Evolutionary conservation across 768 basidiomycete species (phyloP), one percentile per base, ranked within the genome.

Genomic region (Tephrocybe rancida): DNA sequence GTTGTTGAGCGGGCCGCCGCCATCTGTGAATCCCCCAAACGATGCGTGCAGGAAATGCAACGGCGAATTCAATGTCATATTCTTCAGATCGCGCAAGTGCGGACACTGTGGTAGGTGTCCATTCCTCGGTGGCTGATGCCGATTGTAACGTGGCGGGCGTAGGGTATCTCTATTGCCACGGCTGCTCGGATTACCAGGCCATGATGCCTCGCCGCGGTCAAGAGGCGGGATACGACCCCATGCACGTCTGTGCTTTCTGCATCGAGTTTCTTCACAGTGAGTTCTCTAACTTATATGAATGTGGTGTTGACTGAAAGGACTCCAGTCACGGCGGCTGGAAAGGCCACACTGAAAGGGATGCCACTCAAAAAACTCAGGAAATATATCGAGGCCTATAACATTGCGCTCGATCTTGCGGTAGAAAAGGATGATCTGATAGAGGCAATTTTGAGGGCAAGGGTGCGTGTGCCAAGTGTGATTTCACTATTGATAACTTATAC

Each of bases 371-470:
- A 81, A 61, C 73, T 92, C 44, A 84, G 82, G 73, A 84, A 80
- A 44, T 92, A 92, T 62, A 77, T 85, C 22, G 78, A 74, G 48
- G 86, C 84, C 5, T 92, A 92, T 58, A 81, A 83, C 51, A 87
- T 92, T 59, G 70, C 74, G 48, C 76, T 81, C 16, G 80, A 76
- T 51, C 78, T 80, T 44, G 81, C 84, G 1, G 74, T 90, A 14
- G 90, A 92, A 67, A 92, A 92, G 68, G 85, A 88, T 47, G 90
- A 92, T 64, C 70, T 92, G 41, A 82, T 92, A 34, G 86, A 90
- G 46, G 81, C 75, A 35, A 79, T 88, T 42, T 41, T 90, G 64
- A 63, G 61, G 11, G 75, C 74, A 13, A 75, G 75, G 61, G 90
- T 89, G 63, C 49, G 82, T 38, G n/a, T n/a, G n/a, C n/a, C n/a